Evolutionary conservation across 1,284 basidiomycete genomes (phyloP), one percentile per base, ranked within the genome.

Genomic region (Bjerkandera adusta): DNA sequence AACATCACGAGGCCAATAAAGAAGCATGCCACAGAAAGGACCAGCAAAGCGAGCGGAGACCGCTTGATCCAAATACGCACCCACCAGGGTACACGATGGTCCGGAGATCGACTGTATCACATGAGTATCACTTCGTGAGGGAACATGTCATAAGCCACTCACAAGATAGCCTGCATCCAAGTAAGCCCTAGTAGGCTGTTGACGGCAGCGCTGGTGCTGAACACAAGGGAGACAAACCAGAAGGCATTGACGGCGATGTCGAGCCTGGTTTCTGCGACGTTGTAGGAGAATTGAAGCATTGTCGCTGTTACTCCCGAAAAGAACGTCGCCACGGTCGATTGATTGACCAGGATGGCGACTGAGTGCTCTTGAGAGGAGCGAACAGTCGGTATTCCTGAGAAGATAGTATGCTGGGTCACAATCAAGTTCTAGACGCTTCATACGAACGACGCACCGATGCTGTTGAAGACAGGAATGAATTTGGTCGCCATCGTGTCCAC

Each of bases 141-240:
- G 16, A 13, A 37, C n/a, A 24, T 13, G 24, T 21, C 25, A 36
- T 22, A 5, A 45, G n/a, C 34, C 32, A 73, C 81, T 59, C 61
- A 83, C 81, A 83, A 84, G 75, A 83, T 83, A 1, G 81, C 81
- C 57, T 81, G 80, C 57, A 79, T 81, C 81, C 81, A 84, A 1
- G 79, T 81, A 34, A 83, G 62, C 32, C 80, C 81, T n/a, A 83
- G 65, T 16, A 83, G 65, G 58, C 77, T 79, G 61, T 85, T 85
- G 29, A 85, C 81, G 20, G 82, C 80, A 5, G 81, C 78, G 20
- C 76, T 81, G 50, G 84, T 83, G 49, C 79, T 82, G 62, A 85
- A 83, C 1, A 85, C 80, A 45, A 85, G 63, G 10, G 80, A 82
- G 4, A 73, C 69, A 50, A 84, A 83, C 82, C 83, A 85, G 52